These are phyloP conservation scores for Sphagnum fallax DNA, from an alignment of 228 moss, liverwort and hornwort genomes.

Conservation along the genomic window DNA sequence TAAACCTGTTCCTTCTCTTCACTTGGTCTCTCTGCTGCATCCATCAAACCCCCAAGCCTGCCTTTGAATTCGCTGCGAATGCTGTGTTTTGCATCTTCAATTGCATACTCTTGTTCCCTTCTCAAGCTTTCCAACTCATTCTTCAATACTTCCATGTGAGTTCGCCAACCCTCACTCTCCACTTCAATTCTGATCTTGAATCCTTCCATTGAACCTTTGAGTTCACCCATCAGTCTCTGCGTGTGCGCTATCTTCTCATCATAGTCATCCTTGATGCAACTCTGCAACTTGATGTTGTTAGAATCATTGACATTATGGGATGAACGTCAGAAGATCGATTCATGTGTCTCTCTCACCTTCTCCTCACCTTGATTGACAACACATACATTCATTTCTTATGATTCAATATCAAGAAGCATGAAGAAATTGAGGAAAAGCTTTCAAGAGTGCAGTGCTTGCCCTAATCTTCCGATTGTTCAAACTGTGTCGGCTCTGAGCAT, in stretches of 20 bases:
- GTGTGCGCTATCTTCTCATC: constrained; percentile 68
- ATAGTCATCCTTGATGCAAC: constrained; percentile 17
- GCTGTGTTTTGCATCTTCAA: constrained; percentile 71
- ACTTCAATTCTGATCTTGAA: constrained; percentile 88
- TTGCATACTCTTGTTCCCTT: constrained; percentile 80
- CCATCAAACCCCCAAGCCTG: constrained; percentile 62
- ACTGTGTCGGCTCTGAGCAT: constrained; percentile 9
- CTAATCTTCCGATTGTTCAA: constrained; percentile 15
- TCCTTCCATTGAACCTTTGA: constrained; percentile 83
- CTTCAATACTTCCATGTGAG: constrained; percentile 74
- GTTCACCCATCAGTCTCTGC: constrained; percentile 75
- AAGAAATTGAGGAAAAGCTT: too few species aligned
- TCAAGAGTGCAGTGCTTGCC: constrained; percentile 11
- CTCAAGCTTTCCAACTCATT: constrained; percentile 79
- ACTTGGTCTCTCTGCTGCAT: constrained; percentile 58
- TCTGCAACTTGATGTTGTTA: too few species aligned
- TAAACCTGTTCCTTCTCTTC: constrained; percentile 63
- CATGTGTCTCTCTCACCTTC: too few species aligned
- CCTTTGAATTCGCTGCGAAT: constrained; percentile 71
- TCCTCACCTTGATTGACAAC: constrained; percentile 25
- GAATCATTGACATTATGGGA: too few species aligned
- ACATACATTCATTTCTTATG: constrained; percentile 33
- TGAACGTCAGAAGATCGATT: too few species aligned
- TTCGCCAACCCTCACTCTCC: constrained; percentile 87
- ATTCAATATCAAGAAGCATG: constrained; percentile 26